A percentile compares a stretch with the other conserved stretches of the same genome.
Conservation (phyloP, 352 stramenopile species). For the Pythium rishiriense region DNA sequence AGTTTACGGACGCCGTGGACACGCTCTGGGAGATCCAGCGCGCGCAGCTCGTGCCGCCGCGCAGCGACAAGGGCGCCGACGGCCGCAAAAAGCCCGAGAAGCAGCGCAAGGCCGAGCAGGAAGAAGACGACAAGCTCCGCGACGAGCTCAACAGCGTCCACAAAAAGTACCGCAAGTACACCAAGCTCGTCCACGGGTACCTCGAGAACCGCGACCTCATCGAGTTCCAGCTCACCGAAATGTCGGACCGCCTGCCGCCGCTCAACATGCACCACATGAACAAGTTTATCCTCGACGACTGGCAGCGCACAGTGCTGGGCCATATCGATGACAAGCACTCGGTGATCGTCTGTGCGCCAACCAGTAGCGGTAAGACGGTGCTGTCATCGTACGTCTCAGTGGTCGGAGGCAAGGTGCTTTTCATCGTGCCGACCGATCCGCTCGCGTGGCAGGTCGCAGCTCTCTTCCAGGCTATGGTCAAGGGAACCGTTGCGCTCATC, state of each 20-base stretch:
- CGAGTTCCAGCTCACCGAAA: slow-evolving; percentile 86
- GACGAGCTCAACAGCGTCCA: slow-evolving; percentile 69
- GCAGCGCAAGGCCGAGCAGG: slow-evolving; percentile 65
- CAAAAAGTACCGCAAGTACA: slow-evolving; percentile 89
- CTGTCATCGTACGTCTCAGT: slow-evolving; percentile 85
- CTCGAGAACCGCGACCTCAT: slow-evolving; percentile 74
- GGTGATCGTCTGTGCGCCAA: slow-evolving; percentile 97
- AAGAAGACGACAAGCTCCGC: slow-evolving; percentile 72
- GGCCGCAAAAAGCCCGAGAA: slow-evolving; percentile 72
- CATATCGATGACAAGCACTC: slow-evolving; percentile 96
- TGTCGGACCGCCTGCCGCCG: slow-evolving; percentile 81
- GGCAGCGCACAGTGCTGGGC: slow-evolving; percentile 95
- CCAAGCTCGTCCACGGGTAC: slow-evolving; percentile 75
- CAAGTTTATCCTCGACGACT: slow-evolving; percentile 95
- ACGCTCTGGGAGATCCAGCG: slow-evolving; percentile 88
- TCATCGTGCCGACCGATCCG: slow-evolving; percentile 95
- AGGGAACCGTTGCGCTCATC: slow-evolving; percentile 95
- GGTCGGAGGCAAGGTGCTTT: slow-evolving; percentile 78
- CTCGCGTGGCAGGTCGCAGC: slow-evolving; percentile 98
- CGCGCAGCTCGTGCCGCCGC: slow-evolving; percentile 57
- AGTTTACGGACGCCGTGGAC: slow-evolving; percentile 83
- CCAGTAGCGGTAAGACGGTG: slow-evolving; percentile 97
- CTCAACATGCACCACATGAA: slow-evolving; percentile 92
- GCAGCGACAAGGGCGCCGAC: slow-evolving; percentile 36
- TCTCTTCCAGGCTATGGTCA: slow-evolving; percentile 98